Evolutionary conservation across 306 rosid species (phyloP), one percentile per base, ranked within the genome.

Genomic region (Abrus pulchellus): DNA sequence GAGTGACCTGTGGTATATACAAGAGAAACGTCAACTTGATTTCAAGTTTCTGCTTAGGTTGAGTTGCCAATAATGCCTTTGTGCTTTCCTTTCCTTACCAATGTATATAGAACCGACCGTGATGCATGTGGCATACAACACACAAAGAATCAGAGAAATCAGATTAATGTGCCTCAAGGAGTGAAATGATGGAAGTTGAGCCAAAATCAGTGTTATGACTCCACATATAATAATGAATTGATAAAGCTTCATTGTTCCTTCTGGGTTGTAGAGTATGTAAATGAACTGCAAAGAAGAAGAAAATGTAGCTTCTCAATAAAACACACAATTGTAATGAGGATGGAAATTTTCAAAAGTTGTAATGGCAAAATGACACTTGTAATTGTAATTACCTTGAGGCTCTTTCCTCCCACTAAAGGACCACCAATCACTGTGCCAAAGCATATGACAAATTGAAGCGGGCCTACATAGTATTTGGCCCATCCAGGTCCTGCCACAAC

Each of bases 161-260:
- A 94, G 87, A 72, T 90, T 92, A 40, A 92, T 73, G 44, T 94
- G 90, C 71, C 98, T 87, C 14, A 94, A 69, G 65, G 97, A 92
- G 74, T 94, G 97, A 82, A 94, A 94, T 44, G 98, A 94, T 74
- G 98, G 97, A 74, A 92, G 78, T 80, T 94, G 98, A 83, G 95
- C 95, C 83, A 94, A 79, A 73, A 80, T 0, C 63, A 94, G 66
- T 49, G 90, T 80, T 11, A 88, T 8, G 5, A 69, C 79, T 34
- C 97, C 95, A 74, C 83, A 90, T n/a, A 92, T 90, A 0, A 63
- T 41, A 1, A 92, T 85, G 13, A 94, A 92, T 7, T 89, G 81
- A 76, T 92, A 85, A 7, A 91, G 86, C 89, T 92, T 89, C 93
- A 94, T 80, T 64, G 90, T 12, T 48, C 98, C 98, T 0, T 80